Evolutionary conservation across 2,329 filamentous ascomycete species (phyloP).

Genomic region (Neoascochyta sp.): DNA sequence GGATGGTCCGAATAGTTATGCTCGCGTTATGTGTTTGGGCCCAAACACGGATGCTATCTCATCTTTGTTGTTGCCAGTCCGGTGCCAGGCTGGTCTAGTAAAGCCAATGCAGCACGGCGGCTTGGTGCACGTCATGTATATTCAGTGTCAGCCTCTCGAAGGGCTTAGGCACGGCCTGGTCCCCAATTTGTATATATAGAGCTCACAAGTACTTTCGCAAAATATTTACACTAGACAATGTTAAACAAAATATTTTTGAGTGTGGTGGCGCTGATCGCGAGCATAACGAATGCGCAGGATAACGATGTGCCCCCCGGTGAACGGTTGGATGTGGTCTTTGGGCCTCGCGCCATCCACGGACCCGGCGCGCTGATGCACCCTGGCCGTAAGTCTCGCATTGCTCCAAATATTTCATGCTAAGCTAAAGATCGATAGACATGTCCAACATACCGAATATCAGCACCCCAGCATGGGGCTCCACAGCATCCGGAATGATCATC

Average conservation of each 20-base stretch:
- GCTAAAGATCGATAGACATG: conserved; percentile 16
- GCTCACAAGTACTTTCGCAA: background rate
- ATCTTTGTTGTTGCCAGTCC: too few species aligned
- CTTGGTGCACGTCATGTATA: conserved; percentile 4
- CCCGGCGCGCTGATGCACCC: conserved; percentile 14
- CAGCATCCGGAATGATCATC: conserved; percentile 18
- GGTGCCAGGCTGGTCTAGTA: background rate
- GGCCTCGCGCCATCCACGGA: conserved; percentile 6
- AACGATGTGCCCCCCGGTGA: conserved; percentile 1
- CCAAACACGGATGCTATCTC: too few species aligned
- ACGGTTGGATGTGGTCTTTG: conserved; percentile 10
- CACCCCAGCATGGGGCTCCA: conserved; percentile 12
- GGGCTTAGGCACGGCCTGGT: too few species aligned
- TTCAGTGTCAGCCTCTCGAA: background rate
- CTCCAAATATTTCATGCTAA: background rate
- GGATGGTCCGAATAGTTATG: too few species aligned
- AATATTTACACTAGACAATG: background rate
- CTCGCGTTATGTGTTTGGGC: too few species aligned
- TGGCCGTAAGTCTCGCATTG: conserved; percentile 4
- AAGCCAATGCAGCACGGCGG: conserved; percentile 4
- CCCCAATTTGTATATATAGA: background rate
- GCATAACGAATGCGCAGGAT: conserved; percentile 1
- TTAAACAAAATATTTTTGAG: background rate
- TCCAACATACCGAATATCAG: conserved; percentile 23
- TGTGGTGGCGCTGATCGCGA: background rate